phyloP scores from a whole-genome alignment of 1,284 basidiomycete species.

The Apiotrichum montevideense region DNA sequence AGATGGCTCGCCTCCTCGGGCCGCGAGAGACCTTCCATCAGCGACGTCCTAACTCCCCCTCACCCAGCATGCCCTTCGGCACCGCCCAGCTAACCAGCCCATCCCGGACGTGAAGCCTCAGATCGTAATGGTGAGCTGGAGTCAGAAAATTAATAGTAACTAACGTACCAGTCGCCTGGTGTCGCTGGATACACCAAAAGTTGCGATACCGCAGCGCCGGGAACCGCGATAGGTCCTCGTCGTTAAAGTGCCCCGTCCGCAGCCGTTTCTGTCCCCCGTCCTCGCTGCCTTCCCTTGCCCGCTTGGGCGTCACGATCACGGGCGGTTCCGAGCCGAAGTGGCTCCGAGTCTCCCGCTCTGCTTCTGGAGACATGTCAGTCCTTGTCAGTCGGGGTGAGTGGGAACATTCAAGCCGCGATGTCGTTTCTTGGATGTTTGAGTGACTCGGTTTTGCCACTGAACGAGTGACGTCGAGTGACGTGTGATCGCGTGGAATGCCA shows the following conservation, averaged over 20 bases:
- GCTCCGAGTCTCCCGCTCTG: too few species aligned
- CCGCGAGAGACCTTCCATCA: background rate
- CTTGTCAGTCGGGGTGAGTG: too few species aligned
- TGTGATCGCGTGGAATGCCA: too few species aligned
- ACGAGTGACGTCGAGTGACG: too few species aligned
- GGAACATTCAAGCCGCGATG: too few species aligned
- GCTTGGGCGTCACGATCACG: too few species aligned
- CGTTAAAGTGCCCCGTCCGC: slow-evolving; percentile 9
- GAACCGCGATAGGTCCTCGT: slow-evolving; percentile 22
- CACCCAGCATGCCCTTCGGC: slow-evolving; percentile 35
- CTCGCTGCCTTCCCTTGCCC: too few species aligned
- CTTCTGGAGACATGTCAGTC: too few species aligned
- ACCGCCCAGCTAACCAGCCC: slow-evolving; percentile 35
- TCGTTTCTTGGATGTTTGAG: too few species aligned
- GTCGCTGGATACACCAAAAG: slow-evolving; percentile 40
- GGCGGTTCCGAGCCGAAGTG: too few species aligned
- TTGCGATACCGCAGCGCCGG: slow-evolving; percentile 31
- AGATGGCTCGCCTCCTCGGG: slow-evolving; percentile 12
- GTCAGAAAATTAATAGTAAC: background rate
- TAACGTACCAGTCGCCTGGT: slow-evolving; percentile 32
- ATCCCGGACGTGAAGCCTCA: slow-evolving; percentile 33
- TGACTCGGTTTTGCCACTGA: too few species aligned
- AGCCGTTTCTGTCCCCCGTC: too few species aligned
- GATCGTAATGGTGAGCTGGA: slow-evolving; percentile 38
- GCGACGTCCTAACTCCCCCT: background rate